phyloP scores from a whole-genome alignment of 306 rosid genomes.

The Pyrus bretschneideri region DNA sequence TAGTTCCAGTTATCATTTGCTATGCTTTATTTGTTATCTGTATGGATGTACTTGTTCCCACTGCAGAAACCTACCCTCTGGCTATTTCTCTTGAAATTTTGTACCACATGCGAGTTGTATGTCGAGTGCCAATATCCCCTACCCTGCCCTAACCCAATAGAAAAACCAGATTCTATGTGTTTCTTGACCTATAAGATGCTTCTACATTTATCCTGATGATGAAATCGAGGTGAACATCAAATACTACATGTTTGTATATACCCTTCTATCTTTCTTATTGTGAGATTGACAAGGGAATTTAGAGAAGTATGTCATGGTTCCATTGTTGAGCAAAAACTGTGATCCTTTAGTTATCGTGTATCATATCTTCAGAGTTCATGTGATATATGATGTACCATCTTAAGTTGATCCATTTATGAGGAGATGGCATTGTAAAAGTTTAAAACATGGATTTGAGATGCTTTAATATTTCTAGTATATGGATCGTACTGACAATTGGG shows the following conservation, averaged over 20 bases:
- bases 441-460: neutral
- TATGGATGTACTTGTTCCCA: neutral
- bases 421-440: constrained; percentile 1
- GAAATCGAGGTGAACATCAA: neutral
- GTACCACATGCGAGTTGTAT: neutral
- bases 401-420: neutral
- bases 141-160: neutral
- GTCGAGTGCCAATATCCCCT: neutral
- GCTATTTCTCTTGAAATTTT: neutral
- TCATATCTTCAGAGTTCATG: neutral
- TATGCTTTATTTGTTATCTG: neutral
- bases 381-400: neutral
- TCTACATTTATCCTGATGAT: neutral
- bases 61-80: neutral
- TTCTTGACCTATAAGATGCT: neutral
- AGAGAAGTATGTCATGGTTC: neutral
- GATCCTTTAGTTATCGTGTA: neutral
- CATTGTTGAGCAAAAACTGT: neutral
- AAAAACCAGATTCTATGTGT: neutral
- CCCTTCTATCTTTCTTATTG: neutral
- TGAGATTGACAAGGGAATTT: neutral
- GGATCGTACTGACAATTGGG: constrained; percentile 26
- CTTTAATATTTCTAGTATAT: constrained; percentile 3
- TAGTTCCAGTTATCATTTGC: neutral
- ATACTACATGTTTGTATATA: neutral